Evolutionary conservation across 2,329 filamentous ascomycete species (phyloP), one percentile per base, ranked within the genome.

Genomic region (Penicillium vulpinum): DNA sequence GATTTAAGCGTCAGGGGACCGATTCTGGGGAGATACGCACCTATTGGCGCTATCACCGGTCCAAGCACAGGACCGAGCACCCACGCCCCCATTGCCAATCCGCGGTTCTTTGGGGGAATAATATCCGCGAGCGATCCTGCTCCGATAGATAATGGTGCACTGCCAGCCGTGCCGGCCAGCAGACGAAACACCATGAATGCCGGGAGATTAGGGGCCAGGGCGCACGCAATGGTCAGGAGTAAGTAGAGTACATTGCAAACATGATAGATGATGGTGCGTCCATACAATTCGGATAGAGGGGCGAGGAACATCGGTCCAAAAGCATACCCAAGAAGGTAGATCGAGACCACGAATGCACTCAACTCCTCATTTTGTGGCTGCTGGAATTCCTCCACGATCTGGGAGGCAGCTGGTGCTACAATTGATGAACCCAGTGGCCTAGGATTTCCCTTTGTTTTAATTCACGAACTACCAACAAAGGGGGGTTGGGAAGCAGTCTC

Each of bases 241-340:
- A 47, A 21, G 29, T 35, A 47, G 53, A 85, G 78, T 7, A 79
- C 65, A 62, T 86, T 89, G 47, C 83, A 81, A 0, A 66, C 69
- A 26, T 81, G 79, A 54, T 88, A 78, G 43, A 89, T 73, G 3
- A 79, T 72, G 5, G 82, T 70, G 4, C 86, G 78, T 0, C 87
- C 87, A 65, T 86, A 88, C 55, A 88, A 82, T 69, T 89, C 87
- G 3, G 79, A 83, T 36, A 86, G 66, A 0, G 84, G 84, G 2
- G 83, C 81, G 3, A 86, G 65, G 47, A 85, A 75, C 5, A 86
- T 69, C 2, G 84, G 84, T 0, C 84, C 84, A 28, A 85, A 70
- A 10, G 78, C 80, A 54, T 83, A 85, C 0, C 83, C 83, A 24
- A 44, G 13, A 16, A 44, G 8, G 24, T 26, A 44, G 40, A 44